Base-by-base conservation (phyloP, 495 filamentous ascomycete genomes). In the Friedmanniomyces endolithicus region DNA sequence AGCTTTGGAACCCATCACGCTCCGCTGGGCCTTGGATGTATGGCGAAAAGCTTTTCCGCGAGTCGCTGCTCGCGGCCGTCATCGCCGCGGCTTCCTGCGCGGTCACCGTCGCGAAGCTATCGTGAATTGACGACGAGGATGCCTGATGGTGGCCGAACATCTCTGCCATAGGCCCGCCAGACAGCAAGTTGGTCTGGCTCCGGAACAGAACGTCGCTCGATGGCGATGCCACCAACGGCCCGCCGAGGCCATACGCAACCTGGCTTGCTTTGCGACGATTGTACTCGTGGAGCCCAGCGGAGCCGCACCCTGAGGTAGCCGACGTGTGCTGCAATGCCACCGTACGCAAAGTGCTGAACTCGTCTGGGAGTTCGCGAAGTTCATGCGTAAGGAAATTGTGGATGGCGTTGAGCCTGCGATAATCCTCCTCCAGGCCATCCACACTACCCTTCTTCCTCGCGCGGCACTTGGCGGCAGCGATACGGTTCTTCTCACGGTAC, bases 381-480 rank as follows among this genome's bases (percentile, higher is more conserved):
- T 75, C 65, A 19, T 70, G 65, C 43, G 66, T 69, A 20, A 76
- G 60, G 27, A 55, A 40, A 6, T 59, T 57, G 34, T 74, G 69
- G 23, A 53, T 41, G 4, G 52, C 56, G 25, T 49, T 51, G 11
- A 67, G 48, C 16, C 56, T n/a, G 29, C 62, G 60, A 50, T 63
- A 56, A 24, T 63, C 25, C 16, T 55, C 44, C 47, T 65, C 56
- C 20, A 67, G 56, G 14, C 59, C 58, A 2, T 62, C 56, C 23
- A 61, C 65, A 52, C 62, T 68, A 47, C 82, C 78, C 65, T 90
- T 94, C 70, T 92, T 90, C 75, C 89, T 90, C 65, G 84, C 80
- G 1, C 88, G 79, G 64, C 88, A 94, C 62, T 94, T 95, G 67
- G 79, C 87, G 0, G 88, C 88, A 2, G 88, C 88, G 6, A 88